Percentiles rank a stretch among this genome's conserved stretches.
phyloP scores from a whole-genome alignment of 1,284 basidiomycete species.

The Golubevia sp. region DNA sequence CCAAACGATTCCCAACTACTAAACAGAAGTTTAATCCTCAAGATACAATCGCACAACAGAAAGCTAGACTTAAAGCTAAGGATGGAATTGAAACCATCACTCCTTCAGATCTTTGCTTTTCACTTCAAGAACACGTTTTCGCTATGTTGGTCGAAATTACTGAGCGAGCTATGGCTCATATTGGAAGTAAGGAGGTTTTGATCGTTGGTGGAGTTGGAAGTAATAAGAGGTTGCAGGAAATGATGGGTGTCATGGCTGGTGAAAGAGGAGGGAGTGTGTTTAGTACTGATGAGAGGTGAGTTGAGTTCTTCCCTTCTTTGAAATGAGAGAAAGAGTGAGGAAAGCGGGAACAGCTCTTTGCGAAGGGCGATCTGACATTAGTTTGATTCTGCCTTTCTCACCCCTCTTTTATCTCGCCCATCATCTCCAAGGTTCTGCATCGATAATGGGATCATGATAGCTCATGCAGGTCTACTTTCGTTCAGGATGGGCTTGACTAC shows the following conservation, averaged over 20 bases:
- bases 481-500: slow-evolving; percentile 78
- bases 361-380: not conserved
- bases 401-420: not conserved
- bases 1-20: no score
- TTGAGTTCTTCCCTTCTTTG: slow-evolving; percentile 6
- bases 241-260: slow-evolving; percentile 97
- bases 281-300: slow-evolving; percentile 90
- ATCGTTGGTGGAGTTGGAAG: slow-evolving; percentile 99
- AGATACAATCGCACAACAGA: no score
- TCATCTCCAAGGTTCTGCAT: slow-evolving; percentile 80
- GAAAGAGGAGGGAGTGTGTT: slow-evolving; percentile 90
- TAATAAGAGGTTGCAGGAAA: slow-evolving; percentile 89
- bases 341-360: no score
- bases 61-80: no score
- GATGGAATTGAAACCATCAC: slow-evolving; percentile 74
- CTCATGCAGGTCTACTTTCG: slow-evolving; percentile 90
- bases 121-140: slow-evolving; percentile 94
- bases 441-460: slow-evolving; percentile 99
- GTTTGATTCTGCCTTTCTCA: not conserved
- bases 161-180: slow-evolving; percentile 98
- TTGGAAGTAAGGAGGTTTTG: slow-evolving; percentile 90
- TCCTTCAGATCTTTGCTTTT: slow-evolving; percentile 92
- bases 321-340: no score
- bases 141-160: slow-evolving; percentile 99
- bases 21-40: no score